A percentile compares a stretch with the other conserved stretches of the same genome.
Conservation (phyloP, 2,329 filamentous ascomycete species). For the Blastomyces parvus region DNA sequence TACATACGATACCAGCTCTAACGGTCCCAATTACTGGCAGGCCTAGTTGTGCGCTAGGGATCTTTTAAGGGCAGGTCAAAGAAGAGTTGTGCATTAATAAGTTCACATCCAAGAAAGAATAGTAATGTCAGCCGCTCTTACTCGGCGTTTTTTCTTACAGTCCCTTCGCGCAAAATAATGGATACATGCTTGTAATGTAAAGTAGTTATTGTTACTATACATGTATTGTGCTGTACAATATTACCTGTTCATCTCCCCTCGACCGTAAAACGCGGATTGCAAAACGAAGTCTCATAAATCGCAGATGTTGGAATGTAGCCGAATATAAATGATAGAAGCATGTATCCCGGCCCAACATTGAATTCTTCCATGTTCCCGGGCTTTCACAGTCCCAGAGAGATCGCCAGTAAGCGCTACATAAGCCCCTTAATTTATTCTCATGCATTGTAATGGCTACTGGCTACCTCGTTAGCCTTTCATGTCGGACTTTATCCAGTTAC, state of each 20-base stretch:
- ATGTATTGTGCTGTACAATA: not conserved
- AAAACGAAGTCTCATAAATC: not conserved
- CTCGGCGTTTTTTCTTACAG: not conserved
- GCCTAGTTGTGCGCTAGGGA: not conserved
- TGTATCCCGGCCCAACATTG: not conserved
- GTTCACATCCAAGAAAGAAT: not conserved
- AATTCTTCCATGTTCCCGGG: not conserved
- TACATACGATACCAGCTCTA: not conserved
- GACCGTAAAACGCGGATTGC: not conserved
- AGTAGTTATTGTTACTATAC: no score
- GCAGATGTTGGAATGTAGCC: not conserved
- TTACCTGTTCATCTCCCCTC: not conserved
- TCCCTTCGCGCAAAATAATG: not conserved
- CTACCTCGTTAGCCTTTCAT: not conserved
- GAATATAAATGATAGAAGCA: not conserved
- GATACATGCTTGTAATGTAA: not conserved
- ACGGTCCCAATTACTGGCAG: not conserved
- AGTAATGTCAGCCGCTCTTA: not conserved
- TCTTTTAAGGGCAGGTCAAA: not conserved
- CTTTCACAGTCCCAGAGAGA: not conserved
- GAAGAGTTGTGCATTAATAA: not conserved
- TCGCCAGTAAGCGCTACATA: not conserved
- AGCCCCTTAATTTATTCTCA: not conserved
- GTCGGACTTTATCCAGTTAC: not conserved
- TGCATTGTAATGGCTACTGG: not conserved